phyloP scores from a whole-genome alignment of 2,329 filamentous ascomycete species.

The Aureobasidium sp. region DNA sequence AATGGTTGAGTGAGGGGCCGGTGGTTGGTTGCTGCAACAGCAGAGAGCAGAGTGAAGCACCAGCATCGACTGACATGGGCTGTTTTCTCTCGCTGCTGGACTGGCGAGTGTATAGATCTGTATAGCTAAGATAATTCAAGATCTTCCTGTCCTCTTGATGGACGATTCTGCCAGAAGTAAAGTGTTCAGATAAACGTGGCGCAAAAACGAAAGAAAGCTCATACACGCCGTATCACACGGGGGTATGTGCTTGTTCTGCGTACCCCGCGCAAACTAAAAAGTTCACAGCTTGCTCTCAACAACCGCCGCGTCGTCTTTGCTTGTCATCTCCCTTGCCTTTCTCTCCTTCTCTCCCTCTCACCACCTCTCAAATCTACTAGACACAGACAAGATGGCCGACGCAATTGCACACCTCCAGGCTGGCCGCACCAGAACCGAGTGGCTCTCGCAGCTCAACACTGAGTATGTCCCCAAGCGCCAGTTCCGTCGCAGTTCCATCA shows the following conservation, averaged over 20 bases:
- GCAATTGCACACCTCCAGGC: constrained; percentile 76
- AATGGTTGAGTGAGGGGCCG: constrained; percentile 9
- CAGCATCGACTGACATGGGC: neutral
- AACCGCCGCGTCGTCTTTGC: neutral
- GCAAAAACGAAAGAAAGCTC: constrained; percentile 2
- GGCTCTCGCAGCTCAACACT: constrained; percentile 75
- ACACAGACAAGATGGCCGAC: constrained; percentile 46
- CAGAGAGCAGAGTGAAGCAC: neutral
- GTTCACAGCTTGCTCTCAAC: constrained; percentile 1
- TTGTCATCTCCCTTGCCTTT: neutral
- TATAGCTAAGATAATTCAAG: no score
- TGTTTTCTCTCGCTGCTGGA: neutral
- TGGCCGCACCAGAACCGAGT: constrained; percentile 63
- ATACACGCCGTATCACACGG: neutral
- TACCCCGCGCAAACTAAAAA: constrained; percentile 3
- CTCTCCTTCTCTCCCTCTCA: constrained; percentile 1
- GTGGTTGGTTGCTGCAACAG: neutral
- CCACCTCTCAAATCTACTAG: constrained; percentile 7
- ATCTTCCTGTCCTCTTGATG: no score
- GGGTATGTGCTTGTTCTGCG: neutral
- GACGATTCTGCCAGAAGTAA: no score
- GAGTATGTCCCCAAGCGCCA: constrained; percentile 79
- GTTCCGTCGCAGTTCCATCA: constrained; percentile 95
- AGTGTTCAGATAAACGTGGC: neutral
- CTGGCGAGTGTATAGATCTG: no score